Evolutionary conservation across 2,329 filamentous ascomycete species (phyloP).

Genomic region (Talaromyces sp.): DNA sequence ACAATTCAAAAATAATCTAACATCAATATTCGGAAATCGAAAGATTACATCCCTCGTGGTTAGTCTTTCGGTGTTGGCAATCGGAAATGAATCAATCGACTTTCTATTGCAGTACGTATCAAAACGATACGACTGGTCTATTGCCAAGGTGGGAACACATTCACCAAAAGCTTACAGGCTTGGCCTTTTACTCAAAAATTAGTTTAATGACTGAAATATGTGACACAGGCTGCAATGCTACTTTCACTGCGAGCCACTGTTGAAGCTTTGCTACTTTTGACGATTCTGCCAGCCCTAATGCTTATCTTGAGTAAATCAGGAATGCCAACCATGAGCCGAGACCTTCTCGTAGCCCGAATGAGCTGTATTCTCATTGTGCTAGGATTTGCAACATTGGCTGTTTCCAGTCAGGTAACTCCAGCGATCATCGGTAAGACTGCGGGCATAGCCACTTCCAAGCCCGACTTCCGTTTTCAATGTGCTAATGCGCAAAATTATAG

Average conservation of each 20-base stretch:
- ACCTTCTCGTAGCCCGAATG: background rate
- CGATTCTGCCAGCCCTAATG: background rate
- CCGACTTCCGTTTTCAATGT: background rate
- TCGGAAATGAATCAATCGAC: background rate
- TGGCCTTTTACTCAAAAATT: background rate
- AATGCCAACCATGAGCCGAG: background rate
- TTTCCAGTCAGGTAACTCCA: background rate
- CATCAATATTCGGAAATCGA: background rate
- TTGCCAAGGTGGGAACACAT: background rate
- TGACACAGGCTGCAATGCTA: background rate
- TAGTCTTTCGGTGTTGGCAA: background rate
- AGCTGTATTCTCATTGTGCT: background rate
- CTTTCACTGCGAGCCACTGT: background rate
- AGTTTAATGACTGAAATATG: background rate
- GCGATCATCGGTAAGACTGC: background rate
- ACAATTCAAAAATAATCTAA: background rate
- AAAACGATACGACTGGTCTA: background rate
- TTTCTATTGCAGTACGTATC: background rate
- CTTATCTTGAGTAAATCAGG: background rate
- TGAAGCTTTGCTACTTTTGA: background rate
- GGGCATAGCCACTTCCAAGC: background rate
- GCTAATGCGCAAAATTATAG: background rate
- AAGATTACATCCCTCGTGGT: background rate
- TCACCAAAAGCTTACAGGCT: background rate
- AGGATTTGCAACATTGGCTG: background rate